phyloP scores from a whole-genome alignment of 495 filamentous ascomycete species.

The Trichoderma gamsii region DNA sequence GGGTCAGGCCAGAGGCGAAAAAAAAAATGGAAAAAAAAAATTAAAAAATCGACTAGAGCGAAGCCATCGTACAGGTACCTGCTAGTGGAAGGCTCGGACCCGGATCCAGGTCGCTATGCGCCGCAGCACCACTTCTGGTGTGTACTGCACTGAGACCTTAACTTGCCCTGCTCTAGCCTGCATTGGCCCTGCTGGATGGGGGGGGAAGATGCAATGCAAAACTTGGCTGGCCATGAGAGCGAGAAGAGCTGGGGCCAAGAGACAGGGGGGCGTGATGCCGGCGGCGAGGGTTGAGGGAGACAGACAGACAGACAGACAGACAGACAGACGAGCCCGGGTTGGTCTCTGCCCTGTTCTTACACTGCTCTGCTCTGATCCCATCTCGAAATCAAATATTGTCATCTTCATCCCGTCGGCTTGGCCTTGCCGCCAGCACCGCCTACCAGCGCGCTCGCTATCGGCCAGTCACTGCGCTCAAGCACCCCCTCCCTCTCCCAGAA shows the following conservation, averaged over 20 bases:
- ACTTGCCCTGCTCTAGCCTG: constrained; percentile 5
- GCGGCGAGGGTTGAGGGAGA: neutral
- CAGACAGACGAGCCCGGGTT: no score
- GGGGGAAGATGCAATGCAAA: neutral
- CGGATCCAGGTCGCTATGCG: constrained; percentile 11
- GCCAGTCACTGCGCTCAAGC: neutral
- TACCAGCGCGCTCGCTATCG: neutral
- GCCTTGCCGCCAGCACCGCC: neutral
- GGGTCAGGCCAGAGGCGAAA: neutral
- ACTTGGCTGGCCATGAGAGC: neutral
- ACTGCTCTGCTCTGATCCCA: no score
- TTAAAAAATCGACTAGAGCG: neutral
- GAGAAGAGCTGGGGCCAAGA: neutral
- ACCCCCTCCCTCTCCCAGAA: neutral
- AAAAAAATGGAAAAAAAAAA: neutral
- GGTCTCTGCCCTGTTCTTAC: no score
- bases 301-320: no score
- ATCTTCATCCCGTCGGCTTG: no score
- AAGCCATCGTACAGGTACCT: constrained; percentile 12
- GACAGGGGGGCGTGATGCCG: neutral
- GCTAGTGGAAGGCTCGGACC: constrained; percentile 12
- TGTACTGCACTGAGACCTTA: constrained; percentile 6
- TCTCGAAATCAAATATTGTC: no score
- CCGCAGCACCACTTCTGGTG: neutral
- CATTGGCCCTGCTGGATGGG: neutral